Percentiles rank a stretch among this genome's conserved stretches.
These are phyloP conservation scores for Salix viminalis DNA, from an alignment of 345 rosid genomes.

Conservation along the genomic window DNA sequence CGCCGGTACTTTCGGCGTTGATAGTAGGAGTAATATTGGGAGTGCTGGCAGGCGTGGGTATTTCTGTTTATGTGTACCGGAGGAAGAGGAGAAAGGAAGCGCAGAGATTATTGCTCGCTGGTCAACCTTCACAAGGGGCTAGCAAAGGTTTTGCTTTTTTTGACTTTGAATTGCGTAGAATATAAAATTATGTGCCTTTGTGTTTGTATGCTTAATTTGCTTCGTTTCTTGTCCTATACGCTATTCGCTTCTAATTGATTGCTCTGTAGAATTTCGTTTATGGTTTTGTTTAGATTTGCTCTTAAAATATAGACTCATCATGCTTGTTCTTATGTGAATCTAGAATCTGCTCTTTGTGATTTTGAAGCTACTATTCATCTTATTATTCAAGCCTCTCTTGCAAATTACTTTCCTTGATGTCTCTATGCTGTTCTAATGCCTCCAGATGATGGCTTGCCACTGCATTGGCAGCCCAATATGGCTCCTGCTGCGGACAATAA, in stretches of 20 bases:
- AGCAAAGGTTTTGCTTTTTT: constrained; percentile 16
- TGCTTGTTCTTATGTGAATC: too few relatives aligned
- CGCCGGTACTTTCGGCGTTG: constrained; percentile 11
- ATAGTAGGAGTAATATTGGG: constrained; percentile 31
- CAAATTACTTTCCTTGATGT: neutral
- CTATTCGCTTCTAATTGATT: neutral
- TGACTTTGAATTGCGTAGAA: neutral
- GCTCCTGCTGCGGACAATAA: constrained; percentile 18
- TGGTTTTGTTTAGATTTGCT: neutral
- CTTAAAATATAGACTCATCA: neutral
- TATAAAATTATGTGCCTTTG: neutral
- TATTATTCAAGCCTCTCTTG: neutral
- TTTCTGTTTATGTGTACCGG: constrained; percentile 13
- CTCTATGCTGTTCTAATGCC: neutral
- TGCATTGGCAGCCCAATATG: constrained; percentile 36
- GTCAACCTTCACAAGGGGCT: neutral
- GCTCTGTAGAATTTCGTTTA: neutral
- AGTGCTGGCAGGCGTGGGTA: constrained; percentile 22
- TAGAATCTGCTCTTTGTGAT: neutral
- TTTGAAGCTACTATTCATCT: neutral
- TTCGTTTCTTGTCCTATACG: neutral
- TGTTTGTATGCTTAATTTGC: neutral
- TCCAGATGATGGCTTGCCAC: constrained; percentile 32
- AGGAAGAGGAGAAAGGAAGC: constrained; percentile 26
- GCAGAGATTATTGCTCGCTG: neutral